These are phyloP conservation scores for Naematelia aurantialba DNA, from an alignment of 768 basidiomycete genomes.

Conservation along the genomic window DNA sequence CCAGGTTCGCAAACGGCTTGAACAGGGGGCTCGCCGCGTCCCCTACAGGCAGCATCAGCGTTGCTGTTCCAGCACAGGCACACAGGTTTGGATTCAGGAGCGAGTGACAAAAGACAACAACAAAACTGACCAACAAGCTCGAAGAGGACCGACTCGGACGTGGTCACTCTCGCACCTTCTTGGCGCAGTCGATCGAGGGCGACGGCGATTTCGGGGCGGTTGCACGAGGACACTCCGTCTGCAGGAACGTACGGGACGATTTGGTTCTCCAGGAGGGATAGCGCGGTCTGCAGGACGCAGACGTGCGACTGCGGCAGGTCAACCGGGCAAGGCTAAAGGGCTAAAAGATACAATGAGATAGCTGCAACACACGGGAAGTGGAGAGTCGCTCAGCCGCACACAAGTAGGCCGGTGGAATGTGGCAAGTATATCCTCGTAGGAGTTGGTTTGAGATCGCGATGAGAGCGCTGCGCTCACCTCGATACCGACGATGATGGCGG, in stretches of 20 bases:
- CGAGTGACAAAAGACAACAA: constrained; percentile 15
- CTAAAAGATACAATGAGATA: not conserved
- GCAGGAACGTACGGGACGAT: constrained; percentile 65
- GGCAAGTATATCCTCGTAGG: too few relatives aligned
- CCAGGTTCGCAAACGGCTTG: constrained; percentile 64
- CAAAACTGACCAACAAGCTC: constrained; percentile 62
- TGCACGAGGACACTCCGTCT: constrained; percentile 79
- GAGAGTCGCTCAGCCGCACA: not conserved
- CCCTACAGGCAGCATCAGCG: constrained; percentile 46
- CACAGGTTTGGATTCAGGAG: too few relatives aligned
- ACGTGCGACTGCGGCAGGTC: constrained; percentile 65
- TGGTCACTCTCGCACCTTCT: constrained; percentile 67
- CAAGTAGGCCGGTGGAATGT: too few relatives aligned
- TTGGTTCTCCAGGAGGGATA: constrained; percentile 57
- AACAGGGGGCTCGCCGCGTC: constrained; percentile 66
- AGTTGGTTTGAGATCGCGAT: too few relatives aligned
- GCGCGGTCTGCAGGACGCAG: constrained; percentile 77
- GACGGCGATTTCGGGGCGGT: constrained; percentile 71
- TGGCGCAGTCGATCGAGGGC: constrained; percentile 58
- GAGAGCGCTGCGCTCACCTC: constrained; percentile 58
- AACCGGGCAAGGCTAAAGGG: not conserved
- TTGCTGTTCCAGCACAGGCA: too few relatives aligned
- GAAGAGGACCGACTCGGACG: constrained; percentile 76
- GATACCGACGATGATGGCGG: constrained; percentile 77
- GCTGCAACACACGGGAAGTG: not conserved